phyloP scores from a whole-genome alignment of 2,329 filamentous ascomycete species.

The Fusarium sacchari region DNA sequence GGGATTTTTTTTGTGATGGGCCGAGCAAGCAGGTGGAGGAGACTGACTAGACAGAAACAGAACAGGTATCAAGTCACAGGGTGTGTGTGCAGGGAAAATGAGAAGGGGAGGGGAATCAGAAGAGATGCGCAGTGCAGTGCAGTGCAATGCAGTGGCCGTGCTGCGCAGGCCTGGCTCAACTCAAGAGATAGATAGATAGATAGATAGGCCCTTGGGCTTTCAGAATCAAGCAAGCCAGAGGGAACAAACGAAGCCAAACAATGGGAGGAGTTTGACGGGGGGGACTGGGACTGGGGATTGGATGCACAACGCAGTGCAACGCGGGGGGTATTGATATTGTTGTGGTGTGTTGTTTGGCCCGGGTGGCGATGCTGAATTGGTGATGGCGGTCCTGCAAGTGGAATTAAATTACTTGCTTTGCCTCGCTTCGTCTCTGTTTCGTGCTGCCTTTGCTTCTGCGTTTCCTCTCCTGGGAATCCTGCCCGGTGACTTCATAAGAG shows the following conservation, averaged over 20 bases:
- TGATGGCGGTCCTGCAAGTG: conserved; percentile 25
- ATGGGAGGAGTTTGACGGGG: conserved; percentile 31
- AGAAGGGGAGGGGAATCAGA: neutral
- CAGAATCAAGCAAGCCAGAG: conserved; percentile 19
- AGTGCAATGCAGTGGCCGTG: neutral
- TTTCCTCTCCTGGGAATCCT: conserved; percentile 24
- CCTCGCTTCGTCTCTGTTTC: conserved; percentile 24
- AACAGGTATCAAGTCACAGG: conserved; percentile 24
- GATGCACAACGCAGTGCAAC: conserved; percentile 18
- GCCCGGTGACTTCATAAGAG: conserved; percentile 26
- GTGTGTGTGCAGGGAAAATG: conserved; percentile 42
- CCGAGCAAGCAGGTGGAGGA: conserved; percentile 39
- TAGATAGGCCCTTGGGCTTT: conserved; percentile 1
- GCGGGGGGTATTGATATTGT: conserved; percentile 28
- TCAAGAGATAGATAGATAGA: conserved; percentile 3
- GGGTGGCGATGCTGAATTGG: conserved; percentile 30
- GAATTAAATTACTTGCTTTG: conserved; percentile 27
- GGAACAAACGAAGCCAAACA: conserved; percentile 41
- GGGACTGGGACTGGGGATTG: conserved; percentile 13
- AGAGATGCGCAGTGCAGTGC: neutral
- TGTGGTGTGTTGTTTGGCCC: conserved; percentile 18
- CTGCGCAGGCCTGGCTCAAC: conserved; percentile 17
- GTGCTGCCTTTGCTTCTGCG: conserved; percentile 17
- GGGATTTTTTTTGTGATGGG: conserved; percentile 40
- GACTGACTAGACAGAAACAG: conserved; percentile 22